A percentile compares a stretch with the other conserved stretches of the same genome.
Evolutionary conservation across 2,329 filamentous ascomycete species (phyloP).

Genomic region (Escovopsis sp.): DNA sequence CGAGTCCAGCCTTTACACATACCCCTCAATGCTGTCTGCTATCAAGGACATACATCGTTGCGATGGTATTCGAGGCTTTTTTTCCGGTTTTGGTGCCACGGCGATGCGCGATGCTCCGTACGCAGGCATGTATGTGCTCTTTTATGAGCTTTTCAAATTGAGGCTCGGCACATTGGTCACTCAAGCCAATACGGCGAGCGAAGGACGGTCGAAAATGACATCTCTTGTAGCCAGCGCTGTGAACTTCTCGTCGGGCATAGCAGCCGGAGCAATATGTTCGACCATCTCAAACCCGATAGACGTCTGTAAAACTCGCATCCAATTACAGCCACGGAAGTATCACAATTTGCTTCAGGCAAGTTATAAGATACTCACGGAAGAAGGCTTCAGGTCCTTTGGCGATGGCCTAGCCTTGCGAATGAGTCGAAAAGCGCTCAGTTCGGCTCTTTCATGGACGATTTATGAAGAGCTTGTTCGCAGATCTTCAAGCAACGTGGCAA

Average conservation of each 20-base stretch:
- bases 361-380: constrained; percentile 64
- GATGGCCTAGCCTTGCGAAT: constrained; percentile 78
- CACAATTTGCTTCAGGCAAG: constrained; percentile 68
- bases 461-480: constrained; percentile 85
- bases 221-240: constrained; percentile 41
- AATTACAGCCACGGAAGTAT: constrained; percentile 74
- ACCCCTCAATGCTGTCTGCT: constrained; percentile 61
- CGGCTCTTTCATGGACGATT: constrained; percentile 90
- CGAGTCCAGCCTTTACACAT: constrained; percentile 75
- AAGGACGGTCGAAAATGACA: constrained; percentile 14
- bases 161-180: constrained; percentile 27
- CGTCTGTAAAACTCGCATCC: constrained; percentile 86
- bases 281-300: constrained; percentile 93
- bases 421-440: constrained; percentile 81
- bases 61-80: constrained; percentile 73
- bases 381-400: constrained; percentile 67
- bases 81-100: constrained; percentile 85
- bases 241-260: constrained; percentile 71
- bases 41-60: constrained; percentile 56
- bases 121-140: constrained; percentile 82
- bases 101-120: constrained; percentile 92
- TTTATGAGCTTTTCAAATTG: constrained; percentile 77
- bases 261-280: constrained; percentile 72
- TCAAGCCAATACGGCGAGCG: constrained; percentile 5
- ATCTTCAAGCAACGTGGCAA: constrained; percentile 8